Evolutionary conservation across 129 eudicot genomes (phyloP), one percentile per base, ranked within the genome.

Genomic region (Lonicera japonica): DNA sequence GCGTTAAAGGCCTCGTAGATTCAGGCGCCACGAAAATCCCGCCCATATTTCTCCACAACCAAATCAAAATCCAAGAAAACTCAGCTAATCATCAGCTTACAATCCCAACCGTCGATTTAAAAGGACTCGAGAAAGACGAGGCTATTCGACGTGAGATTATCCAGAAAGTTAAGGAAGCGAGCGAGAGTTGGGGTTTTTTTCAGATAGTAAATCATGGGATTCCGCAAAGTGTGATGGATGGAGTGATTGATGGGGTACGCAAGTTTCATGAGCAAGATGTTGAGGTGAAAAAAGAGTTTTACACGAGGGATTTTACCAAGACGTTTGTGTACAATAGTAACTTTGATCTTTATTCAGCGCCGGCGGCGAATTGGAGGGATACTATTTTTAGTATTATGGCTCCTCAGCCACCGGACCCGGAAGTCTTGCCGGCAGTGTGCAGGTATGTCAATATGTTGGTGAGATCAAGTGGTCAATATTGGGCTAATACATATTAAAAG

Each of bases 161-260:
- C 24, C 12, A 25, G 1, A 25, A 47, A n/a, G 15, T 71, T 2
- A 25, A 19, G 34, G 55, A 29, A 23, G 76, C 76, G 15, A 13
- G 50, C 6, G 76, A 63, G 46, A 56, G 18, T 4, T 63, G 61
- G 69, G 76, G 76, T 13, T 55, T 71, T 21, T 71, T 71, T 68
- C 76, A 71, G 61, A 19, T 71, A 10, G 64, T 71, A 9, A 71
- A 71, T 34, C 76, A 71, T 48, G 69, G 70, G n/a, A 64, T 71
- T 19, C 70, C 65, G 5, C 22, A 8, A 6, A 17, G 54, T 8
- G 58, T 56, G 6, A 17, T 71, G 51, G 63, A 29, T 45, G 29
- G 34, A 7, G 16, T 55, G 60, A 19, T 55, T 7, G 60, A 55
- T 16, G 69, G 69, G 10, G 50, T 61, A 5, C 20, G 56, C 8